Percentiles rank a stretch among this genome's conserved stretches.
phyloP scores from a whole-genome alignment of 2,329 filamentous ascomycete species.

The Neofusicoccum kwambonambiense region DNA sequence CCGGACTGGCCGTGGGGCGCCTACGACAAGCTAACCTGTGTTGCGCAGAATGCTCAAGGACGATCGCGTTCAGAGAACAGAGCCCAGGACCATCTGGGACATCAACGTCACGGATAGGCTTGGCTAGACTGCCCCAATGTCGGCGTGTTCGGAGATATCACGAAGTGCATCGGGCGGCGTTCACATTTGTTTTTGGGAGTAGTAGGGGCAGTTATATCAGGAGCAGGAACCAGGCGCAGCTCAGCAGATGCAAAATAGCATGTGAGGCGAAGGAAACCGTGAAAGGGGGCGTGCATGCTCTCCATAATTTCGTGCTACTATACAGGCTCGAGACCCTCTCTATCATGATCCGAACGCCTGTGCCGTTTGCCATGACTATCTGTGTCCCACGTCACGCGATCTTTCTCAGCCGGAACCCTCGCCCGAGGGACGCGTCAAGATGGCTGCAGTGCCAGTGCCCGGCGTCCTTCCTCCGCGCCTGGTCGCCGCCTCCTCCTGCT shows the following conservation, averaged over 20 bases:
- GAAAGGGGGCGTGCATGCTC: background rate
- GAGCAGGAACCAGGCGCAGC: background rate
- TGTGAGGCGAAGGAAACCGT: background rate
- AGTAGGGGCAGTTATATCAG: background rate
- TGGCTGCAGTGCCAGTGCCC: slow-evolving; percentile 69
- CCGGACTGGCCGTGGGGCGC: slow-evolving; percentile 18
- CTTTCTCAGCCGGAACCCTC: slow-evolving; percentile 31
- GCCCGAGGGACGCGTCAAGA: slow-evolving; percentile 64
- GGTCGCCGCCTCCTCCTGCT: slow-evolving; percentile 96
- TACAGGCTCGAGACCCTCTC: slow-evolving; percentile 7
- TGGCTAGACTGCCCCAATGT: slow-evolving; percentile 53
- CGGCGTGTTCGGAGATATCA: background rate
- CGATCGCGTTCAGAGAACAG: slow-evolving; percentile 66
- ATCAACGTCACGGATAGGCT: slow-evolving; percentile 73
- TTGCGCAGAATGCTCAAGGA: slow-evolving; percentile 78
- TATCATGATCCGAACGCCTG: background rate
- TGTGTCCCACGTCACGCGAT: background rate
- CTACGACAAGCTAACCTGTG: background rate
- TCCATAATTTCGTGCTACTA: slow-evolving; percentile 3
- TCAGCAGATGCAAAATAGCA: background rate
- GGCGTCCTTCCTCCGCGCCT: slow-evolving; percentile 70
- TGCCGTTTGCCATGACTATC: background rate
- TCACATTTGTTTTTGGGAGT: background rate
- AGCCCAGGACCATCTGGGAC: slow-evolving; percentile 69
- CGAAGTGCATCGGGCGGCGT: slow-evolving; percentile 16